A percentile compares a stretch with the other conserved stretches of the same genome.
Evolutionary conservation across 345 rosid species (phyloP).

Genomic region (Cardamine chenopodiifolia): DNA sequence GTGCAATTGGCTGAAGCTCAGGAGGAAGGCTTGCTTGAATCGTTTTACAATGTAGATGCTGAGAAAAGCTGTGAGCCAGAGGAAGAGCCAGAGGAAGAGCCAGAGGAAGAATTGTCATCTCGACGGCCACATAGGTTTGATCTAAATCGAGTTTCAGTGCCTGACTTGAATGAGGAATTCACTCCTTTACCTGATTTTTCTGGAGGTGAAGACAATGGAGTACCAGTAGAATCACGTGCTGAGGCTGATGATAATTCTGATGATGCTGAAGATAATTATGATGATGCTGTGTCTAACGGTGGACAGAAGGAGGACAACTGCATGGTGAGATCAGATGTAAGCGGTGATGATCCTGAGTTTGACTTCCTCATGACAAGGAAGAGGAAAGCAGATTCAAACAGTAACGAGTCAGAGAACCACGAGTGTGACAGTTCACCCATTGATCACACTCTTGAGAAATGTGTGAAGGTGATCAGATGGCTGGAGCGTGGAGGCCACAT

Average conservation of each 20-base stretch:
- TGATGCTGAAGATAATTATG: conserved; percentile 53
- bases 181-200: conserved; percentile 81
- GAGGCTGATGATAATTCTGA: conserved; percentile 45
- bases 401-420: conserved; percentile 63
- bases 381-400: conserved; percentile 58
- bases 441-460: conserved; percentile 81
- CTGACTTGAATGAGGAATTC: conserved; percentile 88
- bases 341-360: conserved; percentile 58
- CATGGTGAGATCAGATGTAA: conserved; percentile 64
- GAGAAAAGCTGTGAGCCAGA: conserved; percentile 62
- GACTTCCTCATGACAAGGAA: conserved; percentile 63
- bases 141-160: conserved; percentile 80
- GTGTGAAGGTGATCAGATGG: conserved; percentile 80
- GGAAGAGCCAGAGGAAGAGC: conserved; percentile 36
- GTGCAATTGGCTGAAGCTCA: conserved; percentile 73
- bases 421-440: conserved; percentile 85
- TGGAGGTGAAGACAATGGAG: conserved; percentile 81
- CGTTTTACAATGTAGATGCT: conserved; percentile 61
- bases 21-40: conserved; percentile 68
- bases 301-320: conserved; percentile 48
- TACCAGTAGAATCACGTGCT: conserved; percentile 59
- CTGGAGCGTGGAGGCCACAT: conserved; percentile 85
- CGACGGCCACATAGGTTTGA: conserved; percentile 62
- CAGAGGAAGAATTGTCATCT: conserved; percentile 49
- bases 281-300: conserved; percentile 76